Percentiles rank a stretch among this genome's conserved stretches.
Evolutionary conservation across 2,329 filamentous ascomycete genomes (phyloP).

Genomic region (Paracorniculantispora psalliotae): DNA sequence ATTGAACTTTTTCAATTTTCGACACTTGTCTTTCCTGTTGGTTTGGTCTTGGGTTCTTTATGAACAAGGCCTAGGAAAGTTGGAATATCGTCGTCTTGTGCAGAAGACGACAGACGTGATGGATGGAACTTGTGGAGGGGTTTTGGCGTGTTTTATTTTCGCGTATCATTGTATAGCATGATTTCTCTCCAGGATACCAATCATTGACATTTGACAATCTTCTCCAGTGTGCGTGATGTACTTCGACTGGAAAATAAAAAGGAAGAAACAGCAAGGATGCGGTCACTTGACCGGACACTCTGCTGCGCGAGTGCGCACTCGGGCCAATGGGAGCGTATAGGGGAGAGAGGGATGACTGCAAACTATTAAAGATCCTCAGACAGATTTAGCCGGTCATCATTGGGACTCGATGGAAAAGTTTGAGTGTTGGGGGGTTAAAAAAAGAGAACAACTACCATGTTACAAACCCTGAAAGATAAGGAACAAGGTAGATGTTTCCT

Average conservation of each 20-base stretch:
- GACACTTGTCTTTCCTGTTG: too few species aligned
- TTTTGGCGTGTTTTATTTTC: not conserved
- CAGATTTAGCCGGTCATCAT: not conserved
- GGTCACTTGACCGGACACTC: too few species aligned
- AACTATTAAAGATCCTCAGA: not conserved
- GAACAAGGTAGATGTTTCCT: too few species aligned
- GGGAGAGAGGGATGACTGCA: too few species aligned
- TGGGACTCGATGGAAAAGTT: too few species aligned
- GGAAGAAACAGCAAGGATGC: too few species aligned
- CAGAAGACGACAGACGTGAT: not conserved
- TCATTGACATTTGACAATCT: not conserved
- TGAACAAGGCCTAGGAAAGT: not conserved
- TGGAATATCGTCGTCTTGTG: not conserved
- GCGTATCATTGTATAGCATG: conserved; percentile 10
- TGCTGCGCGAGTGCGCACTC: too few species aligned
- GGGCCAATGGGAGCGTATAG: too few species aligned
- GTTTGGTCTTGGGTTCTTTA: too few species aligned
- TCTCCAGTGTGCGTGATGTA: not conserved
- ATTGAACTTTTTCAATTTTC: not conserved
- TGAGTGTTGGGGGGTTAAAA: too few species aligned
- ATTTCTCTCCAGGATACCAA: conserved; percentile 12
- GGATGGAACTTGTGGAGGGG: not conserved
- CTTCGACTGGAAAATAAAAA: not conserved
- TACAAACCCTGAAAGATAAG: too few species aligned
- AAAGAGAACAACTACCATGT: too few species aligned